A percentile compares a stretch with the other conserved stretches of the same genome.
These are phyloP conservation scores for Carnegiea gigantea DNA, from an alignment of 179 eudicot genomes.

Conservation along the genomic window DNA sequence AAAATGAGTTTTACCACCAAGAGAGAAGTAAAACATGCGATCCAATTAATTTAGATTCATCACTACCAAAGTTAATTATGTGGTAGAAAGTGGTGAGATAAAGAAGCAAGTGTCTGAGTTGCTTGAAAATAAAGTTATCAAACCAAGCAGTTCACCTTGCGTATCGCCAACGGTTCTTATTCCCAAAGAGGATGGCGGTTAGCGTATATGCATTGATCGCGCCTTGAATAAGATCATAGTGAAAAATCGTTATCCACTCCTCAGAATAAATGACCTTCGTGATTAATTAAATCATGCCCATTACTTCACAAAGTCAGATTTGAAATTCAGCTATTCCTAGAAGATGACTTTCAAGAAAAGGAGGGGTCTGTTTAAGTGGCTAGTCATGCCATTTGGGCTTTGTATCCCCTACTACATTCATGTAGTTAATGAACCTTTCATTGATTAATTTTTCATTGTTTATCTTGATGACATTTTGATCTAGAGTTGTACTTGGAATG, in stretches of 20 bases:
- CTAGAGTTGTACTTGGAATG: too few species aligned
- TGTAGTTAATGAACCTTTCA: background rate
- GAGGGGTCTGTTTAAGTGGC: background rate
- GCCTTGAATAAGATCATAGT: background rate
- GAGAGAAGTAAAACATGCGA: background rate
- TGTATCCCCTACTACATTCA: background rate
- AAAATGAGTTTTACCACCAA: background rate
- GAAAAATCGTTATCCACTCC: background rate
- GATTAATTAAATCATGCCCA: background rate
- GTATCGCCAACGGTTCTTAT: background rate
- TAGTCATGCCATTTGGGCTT: background rate
- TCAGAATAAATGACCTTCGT: background rate
- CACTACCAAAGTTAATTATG: background rate
- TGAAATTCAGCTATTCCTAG: background rate
- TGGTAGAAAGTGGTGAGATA: background rate
- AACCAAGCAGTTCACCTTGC: background rate
- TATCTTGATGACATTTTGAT: background rate
- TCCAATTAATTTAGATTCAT: too few species aligned
- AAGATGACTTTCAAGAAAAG: background rate
- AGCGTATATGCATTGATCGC: background rate
- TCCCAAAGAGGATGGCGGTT: background rate
- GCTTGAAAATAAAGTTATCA: background rate
- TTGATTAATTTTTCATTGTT: background rate
- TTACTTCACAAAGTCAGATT: background rate
- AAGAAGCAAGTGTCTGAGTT: background rate